A percentile compares a stretch with the other conserved stretches of the same genome.
These are phyloP conservation scores for Tetracladium setigerum DNA, from an alignment of 495 filamentous ascomycete genomes.

Conservation along the genomic window DNA sequence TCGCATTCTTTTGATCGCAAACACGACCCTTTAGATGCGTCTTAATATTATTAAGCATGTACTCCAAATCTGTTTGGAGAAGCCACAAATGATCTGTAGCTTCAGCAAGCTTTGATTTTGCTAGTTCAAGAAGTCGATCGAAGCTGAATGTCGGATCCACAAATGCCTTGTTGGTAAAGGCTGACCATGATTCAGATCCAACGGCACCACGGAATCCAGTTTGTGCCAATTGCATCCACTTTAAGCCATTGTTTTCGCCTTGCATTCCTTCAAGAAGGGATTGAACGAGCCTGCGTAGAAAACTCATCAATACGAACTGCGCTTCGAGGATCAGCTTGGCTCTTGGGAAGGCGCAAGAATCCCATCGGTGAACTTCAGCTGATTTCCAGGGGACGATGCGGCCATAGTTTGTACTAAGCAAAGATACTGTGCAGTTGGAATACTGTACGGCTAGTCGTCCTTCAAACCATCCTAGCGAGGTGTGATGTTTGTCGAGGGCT, in stretches of 20 bases:
- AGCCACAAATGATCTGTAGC: constrained; percentile 15
- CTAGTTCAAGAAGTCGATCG: constrained; percentile 4
- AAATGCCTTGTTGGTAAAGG: constrained; percentile 11
- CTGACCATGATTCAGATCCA: background rate
- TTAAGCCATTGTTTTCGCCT: too few relatives aligned
- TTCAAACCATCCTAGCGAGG: background rate
- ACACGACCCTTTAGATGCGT: background rate
- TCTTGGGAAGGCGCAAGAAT: constrained; percentile 5
- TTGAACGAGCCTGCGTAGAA: background rate
- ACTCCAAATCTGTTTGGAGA: constrained; percentile 13
- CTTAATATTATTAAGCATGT: too few relatives aligned
- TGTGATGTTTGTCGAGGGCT: background rate
- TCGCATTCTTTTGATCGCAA: background rate
- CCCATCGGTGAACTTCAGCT: background rate
- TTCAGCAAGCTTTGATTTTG: constrained; percentile 1
- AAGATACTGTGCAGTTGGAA: background rate
- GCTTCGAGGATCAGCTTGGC: constrained; percentile 9
- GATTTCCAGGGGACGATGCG: background rate
- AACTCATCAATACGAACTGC: background rate
- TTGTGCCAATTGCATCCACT: too few relatives aligned
- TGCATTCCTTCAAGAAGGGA: background rate
- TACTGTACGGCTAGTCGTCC: background rate
- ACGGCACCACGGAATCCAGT: background rate
- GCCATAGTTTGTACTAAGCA: constrained; percentile 1
- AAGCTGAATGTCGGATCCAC: constrained; percentile 11